Evolutionary conservation across 2,329 filamentous ascomycete genomes (phyloP).

Genomic region (Fusarium mundagurra): DNA sequence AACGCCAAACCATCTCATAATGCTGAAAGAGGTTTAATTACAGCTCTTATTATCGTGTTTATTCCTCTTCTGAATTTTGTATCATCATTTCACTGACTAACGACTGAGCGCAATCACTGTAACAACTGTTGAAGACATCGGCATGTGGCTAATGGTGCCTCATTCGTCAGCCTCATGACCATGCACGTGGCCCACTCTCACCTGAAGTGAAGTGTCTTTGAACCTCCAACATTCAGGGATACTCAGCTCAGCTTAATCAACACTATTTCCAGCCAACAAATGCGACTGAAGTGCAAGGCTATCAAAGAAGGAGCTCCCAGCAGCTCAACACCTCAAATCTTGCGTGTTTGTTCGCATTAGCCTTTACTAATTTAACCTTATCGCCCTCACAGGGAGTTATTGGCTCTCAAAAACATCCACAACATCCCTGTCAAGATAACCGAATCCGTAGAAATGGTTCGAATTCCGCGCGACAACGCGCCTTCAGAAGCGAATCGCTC

Average conservation of each 20-base stretch:
- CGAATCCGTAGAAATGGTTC: constrained; percentile 26
- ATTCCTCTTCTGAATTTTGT: neutral
- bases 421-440: constrained; percentile 25
- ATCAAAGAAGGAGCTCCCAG: neutral
- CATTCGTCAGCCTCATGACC: constrained; percentile 20
- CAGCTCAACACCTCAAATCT: neutral
- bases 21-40: neutral
- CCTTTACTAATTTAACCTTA: neutral
- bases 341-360: neutral
- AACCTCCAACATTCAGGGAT: constrained; percentile 29
- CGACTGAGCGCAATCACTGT: neutral
- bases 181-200: constrained; percentile 31
- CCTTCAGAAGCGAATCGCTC: constrained; percentile 13
- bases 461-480: constrained; percentile 23
- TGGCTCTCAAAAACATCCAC: constrained; percentile 9
- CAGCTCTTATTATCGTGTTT: neutral
- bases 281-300: neutral
- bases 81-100: neutral
- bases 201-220: constrained; percentile 5
- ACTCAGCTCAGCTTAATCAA: neutral
- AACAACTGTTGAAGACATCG: neutral
- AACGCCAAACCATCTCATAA: neutral
- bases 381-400: neutral
- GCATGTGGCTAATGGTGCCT: constrained; percentile 9
- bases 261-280: neutral